These are phyloP conservation scores for Ganoderma sinense DNA, from an alignment of 1,284 basidiomycete species.

Conservation along the genomic window DNA sequence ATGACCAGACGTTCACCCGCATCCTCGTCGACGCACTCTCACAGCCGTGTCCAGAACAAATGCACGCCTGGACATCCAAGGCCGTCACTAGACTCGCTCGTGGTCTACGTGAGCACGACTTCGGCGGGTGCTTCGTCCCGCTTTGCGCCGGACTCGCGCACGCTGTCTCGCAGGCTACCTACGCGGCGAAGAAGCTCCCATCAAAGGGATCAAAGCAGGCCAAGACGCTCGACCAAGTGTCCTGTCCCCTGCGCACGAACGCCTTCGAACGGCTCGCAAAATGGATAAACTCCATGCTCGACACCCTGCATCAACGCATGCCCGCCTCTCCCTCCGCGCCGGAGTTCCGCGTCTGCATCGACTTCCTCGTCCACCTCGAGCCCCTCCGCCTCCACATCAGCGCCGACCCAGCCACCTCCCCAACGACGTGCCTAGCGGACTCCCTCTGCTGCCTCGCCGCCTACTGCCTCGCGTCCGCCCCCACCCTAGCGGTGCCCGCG, in stretches of 20 bases:
- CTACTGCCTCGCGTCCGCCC: constrained; percentile 35
- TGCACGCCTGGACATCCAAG: constrained; percentile 49
- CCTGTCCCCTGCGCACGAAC: constrained; percentile 10
- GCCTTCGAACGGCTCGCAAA: constrained; percentile 34
- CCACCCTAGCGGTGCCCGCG: constrained; percentile 21
- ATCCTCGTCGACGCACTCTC: constrained; percentile 31
- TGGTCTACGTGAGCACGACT: constrained; percentile 37
- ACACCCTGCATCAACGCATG: constrained; percentile 19
- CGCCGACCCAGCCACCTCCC: constrained; percentile 15
- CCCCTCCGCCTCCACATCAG: constrained; percentile 24
- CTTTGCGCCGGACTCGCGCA: constrained; percentile 31
- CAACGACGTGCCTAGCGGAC: constrained; percentile 34
- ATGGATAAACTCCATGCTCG: constrained; percentile 36
- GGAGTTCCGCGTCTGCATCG: constrained; percentile 26
- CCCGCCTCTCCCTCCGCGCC: not conserved
- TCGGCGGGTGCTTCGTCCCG: constrained; percentile 33
- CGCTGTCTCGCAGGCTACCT: constrained; percentile 20
- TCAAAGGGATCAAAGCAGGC: not conserved
- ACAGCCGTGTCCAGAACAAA: constrained; percentile 16
- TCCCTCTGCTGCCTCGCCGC: constrained; percentile 41
- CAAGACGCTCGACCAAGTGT: not conserved
- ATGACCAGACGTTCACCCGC: constrained; percentile 33
- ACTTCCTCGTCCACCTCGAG: constrained; percentile 31
- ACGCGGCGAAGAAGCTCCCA: constrained; percentile 1
- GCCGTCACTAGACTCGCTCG: constrained; percentile 45